A percentile compares a stretch with the other conserved stretches of the same genome.
Evolutionary conservation across 225 moss, liverwort and hornwort genomes (phyloP).

Genomic region (Marchantia polymorpha): DNA sequence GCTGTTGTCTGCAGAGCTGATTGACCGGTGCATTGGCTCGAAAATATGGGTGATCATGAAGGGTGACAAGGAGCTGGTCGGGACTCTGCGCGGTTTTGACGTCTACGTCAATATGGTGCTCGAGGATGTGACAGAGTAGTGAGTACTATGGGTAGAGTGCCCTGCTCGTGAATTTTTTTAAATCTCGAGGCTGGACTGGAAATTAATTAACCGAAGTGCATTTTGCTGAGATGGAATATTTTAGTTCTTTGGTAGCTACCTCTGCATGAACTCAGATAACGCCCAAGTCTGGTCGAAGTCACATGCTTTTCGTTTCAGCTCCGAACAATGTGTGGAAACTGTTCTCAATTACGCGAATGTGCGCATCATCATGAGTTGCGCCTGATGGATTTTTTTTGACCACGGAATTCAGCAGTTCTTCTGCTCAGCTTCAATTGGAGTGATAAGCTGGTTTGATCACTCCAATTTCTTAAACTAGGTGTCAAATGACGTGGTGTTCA

Average conservation of each 20-base stretch:
- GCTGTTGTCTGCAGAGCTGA: slow-evolving; percentile 61
- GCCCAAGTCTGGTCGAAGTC: not conserved
- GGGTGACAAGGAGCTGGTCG: slow-evolving; percentile 98
- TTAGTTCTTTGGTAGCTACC: not conserved
- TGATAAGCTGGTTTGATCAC: no score
- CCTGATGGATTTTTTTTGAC: no score
- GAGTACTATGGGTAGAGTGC: slow-evolving; percentile 13
- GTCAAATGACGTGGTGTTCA: no score
- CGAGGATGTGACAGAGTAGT: slow-evolving; percentile 98
- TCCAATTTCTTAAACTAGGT: no score
- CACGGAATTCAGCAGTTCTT: no score
- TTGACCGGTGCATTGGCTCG: slow-evolving; percentile 96
- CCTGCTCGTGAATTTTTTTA: not conserved
- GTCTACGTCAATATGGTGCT: slow-evolving; percentile 99
- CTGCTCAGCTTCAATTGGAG: no score
- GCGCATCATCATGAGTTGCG: no score
- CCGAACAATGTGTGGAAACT: no score
- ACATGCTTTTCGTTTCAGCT: no score
- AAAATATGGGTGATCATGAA: slow-evolving; percentile 99
- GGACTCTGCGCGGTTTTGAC: slow-evolving; percentile 92
- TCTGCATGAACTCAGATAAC: not conserved
- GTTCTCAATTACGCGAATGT: no score
- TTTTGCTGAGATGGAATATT: not conserved
- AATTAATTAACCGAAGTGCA: no score
- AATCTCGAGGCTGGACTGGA: no score